Evolutionary conservation across 164 flowering plant species (phyloP), one percentile per base, ranked within the genome.

Genomic region (Houttuynia cordata): DNA sequence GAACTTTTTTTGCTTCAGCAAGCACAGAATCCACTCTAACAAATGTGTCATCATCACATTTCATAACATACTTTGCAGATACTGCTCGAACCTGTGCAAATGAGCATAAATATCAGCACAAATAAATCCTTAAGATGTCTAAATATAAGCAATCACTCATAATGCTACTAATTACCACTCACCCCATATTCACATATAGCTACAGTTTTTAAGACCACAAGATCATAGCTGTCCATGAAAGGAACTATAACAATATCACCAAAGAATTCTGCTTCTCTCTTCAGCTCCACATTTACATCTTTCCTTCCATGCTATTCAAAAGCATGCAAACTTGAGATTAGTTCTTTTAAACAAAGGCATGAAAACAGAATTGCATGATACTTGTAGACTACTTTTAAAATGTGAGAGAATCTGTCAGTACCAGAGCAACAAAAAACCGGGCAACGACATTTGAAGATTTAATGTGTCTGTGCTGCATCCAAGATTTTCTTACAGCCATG

Each of bases 171-270:
- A 56, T 5, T 23, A 56, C 9, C 41, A 77, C 91, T 76, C 66
- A 92, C 98, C 88, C 95, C 98, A 79, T 88, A 87, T 67, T 92
- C 93, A 51, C 95, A 85, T 54, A 92, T 92, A 41, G 98, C 96
- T 62, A 92, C 80, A 41, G 98, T 92, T 72, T 92, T 92, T 73
- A 88, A 72, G 23, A 92, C 98, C 52, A 92, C 98, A 37, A 92
- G 96, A 61, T 92, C 96, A 69, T 92, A 92, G 70, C 83, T 80
- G 68, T 92, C 98, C 86, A 92, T 81, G 72, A 84, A 92, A 59
- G 98, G 96, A 30, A 92, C 95, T n/a, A 89, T 82, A 22, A 92
- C 84, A 66, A 88, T 84, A 68, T 92, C 98, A 60, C 95, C 93
- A 74, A 92, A 92, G 67, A 70, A 92, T 22, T 87, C 91, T 13